Conservation (phyloP, 495 filamentous ascomycete species). For the Penicillium silybi region DNA sequence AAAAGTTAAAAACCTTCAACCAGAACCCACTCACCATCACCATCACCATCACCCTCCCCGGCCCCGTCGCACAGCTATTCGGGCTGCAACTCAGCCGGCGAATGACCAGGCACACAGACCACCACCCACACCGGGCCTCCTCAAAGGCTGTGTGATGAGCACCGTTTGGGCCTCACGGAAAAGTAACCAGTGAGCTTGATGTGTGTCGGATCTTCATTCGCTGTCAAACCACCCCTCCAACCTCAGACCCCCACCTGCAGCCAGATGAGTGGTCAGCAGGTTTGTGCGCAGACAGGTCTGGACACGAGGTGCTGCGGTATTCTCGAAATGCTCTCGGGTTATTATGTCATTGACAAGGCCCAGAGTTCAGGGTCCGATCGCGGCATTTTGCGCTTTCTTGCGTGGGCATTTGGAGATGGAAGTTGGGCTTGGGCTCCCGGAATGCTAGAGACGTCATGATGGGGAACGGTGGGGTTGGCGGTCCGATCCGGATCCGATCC, state of each 20-base stretch:
- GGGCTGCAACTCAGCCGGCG: not conserved
- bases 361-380: not conserved
- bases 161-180: not conserved
- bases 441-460: not conserved
- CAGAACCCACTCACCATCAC: not conserved
- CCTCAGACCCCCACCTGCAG: not conserved
- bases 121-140: not conserved
- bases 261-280: not conserved
- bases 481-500: constrained; percentile 5
- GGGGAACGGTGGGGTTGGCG: not conserved
- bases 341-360: not conserved
- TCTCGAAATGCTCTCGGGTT: not conserved
- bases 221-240: not conserved
- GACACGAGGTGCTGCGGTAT: constrained; percentile 3
- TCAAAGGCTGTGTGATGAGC: not conserved
- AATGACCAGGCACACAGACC: not conserved
- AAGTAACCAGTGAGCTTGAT: not conserved
- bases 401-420: not conserved
- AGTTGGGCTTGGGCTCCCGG: not conserved
- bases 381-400: not conserved
- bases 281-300: constrained; percentile 4
- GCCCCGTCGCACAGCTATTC: not conserved
- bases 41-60: not conserved
- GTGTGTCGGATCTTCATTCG: constrained; percentile 6
- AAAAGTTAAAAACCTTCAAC: not conserved